These are phyloP conservation scores for Talaromyces atroroseus DNA, from an alignment of 2,329 filamentous ascomycete species.

Conservation along the genomic window DNA sequence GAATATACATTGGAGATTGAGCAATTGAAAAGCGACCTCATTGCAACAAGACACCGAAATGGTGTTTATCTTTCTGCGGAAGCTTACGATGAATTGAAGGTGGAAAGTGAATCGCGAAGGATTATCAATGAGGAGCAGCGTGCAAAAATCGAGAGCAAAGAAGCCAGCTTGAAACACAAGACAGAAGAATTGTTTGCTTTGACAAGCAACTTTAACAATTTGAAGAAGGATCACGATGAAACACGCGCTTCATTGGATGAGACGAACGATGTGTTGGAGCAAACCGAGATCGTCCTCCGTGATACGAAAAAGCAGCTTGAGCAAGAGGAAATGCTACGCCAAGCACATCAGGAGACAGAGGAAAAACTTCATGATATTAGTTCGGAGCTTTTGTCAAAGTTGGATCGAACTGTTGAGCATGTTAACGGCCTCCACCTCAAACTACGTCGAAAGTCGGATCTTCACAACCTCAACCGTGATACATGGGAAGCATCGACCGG, in stretches of 20 bases:
- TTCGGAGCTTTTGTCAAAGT: conserved; percentile 67
- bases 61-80: conserved; percentile 91
- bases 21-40: conserved; percentile 87
- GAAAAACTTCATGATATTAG: conserved; percentile 68
- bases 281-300: conserved; percentile 77
- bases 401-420: conserved; percentile 72
- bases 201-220: conserved; percentile 76
- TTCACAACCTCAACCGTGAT: conserved; percentile 72
- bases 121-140: conserved; percentile 90
- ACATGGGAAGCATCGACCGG: conserved; percentile 72
- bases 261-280: conserved; percentile 74
- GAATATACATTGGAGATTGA: conserved; percentile 93
- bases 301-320: conserved; percentile 70
- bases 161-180: conserved; percentile 85
- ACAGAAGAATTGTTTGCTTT: conserved; percentile 85
- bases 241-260: conserved; percentile 67
- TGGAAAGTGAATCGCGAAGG: conserved; percentile 83
- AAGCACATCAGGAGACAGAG: conserved; percentile 83
- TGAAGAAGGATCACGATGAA: conserved; percentile 85
- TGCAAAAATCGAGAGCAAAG: conserved; percentile 87
- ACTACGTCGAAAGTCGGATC: conserved; percentile 74
- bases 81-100: conserved; percentile 82
- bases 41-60: conserved; percentile 86
- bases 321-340: conserved; percentile 72
- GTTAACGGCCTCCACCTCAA: conserved; percentile 80